A percentile compares a stretch with the other conserved stretches of the same genome.
Evolutionary conservation across 2,329 filamentous ascomycete species (phyloP).

Genomic region (Dactylellina cionopaga): DNA sequence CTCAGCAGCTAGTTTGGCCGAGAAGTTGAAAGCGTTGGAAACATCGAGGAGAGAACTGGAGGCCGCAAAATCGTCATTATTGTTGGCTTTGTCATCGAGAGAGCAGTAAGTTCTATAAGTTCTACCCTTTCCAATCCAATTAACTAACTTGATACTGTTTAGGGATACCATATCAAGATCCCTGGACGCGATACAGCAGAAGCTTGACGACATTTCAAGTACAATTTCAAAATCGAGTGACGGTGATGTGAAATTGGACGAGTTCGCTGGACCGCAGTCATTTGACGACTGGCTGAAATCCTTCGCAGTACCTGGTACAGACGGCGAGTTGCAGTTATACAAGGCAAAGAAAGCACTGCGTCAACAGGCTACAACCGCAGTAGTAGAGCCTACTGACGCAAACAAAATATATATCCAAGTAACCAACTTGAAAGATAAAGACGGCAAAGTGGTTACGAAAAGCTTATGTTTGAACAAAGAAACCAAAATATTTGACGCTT

Average conservation of each 20-base stretch:
- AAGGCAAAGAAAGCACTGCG: background rate
- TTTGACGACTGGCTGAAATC: conserved; percentile 8
- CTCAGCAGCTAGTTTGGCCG: background rate
- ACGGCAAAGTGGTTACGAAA: background rate
- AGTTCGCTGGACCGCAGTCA: background rate
- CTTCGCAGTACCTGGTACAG: background rate
- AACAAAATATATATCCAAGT: conserved; percentile 10
- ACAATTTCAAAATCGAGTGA: background rate
- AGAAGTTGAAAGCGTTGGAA: conserved; percentile 2
- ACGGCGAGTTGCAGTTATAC: background rate
- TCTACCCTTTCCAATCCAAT: background rate
- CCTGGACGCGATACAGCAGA: conserved; percentile 1
- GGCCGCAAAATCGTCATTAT: conserved; percentile 4
- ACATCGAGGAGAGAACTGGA: background rate
- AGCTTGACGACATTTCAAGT: conserved; percentile 2
- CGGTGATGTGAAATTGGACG: background rate
- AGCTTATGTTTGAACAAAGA: background rate
- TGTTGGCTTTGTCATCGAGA: conserved; percentile 6
- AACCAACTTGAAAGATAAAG: background rate
- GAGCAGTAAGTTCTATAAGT: conserved; percentile 8
- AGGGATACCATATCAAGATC: conserved; percentile 8
- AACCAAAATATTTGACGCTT: conserved; percentile 1
- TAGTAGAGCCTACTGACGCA: background rate
- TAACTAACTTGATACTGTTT: no score
- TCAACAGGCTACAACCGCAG: background rate